Evolutionary conservation across 2,329 filamentous ascomycete genomes (phyloP).

Genomic region (Fusarium sp.): DNA sequence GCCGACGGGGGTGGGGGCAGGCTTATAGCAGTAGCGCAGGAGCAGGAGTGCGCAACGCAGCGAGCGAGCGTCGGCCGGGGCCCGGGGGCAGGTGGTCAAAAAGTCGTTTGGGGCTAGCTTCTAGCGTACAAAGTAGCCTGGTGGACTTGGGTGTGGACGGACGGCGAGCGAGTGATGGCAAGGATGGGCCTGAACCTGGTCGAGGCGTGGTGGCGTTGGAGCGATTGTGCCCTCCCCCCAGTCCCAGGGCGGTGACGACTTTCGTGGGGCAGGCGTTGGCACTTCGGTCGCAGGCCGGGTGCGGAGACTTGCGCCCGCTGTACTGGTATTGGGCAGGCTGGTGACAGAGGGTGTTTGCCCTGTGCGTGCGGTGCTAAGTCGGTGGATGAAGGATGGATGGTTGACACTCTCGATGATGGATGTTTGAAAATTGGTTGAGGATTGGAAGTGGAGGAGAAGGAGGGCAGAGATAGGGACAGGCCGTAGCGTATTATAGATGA

Average conservation of each 20-base stretch:
- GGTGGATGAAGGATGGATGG: neutral
- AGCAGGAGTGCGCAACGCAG: slow-evolving; percentile 7
- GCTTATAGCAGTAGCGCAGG: slow-evolving; percentile 43
- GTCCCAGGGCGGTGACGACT: slow-evolving; percentile 45
- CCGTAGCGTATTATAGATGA: neutral
- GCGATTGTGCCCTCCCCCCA: slow-evolving; percentile 30
- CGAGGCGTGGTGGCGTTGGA: slow-evolving; percentile 44
- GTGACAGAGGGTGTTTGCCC: slow-evolving; percentile 8
- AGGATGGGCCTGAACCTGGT: slow-evolving; percentile 40
- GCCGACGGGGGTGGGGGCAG: slow-evolving; percentile 43
- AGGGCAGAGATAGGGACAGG: neutral
- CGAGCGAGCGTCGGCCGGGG: slow-evolving; percentile 27
- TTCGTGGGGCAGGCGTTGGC: slow-evolving; percentile 44
- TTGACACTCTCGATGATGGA: slow-evolving; percentile 13
- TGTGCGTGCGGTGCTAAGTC: slow-evolving; percentile 6
- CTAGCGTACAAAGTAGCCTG: slow-evolving; percentile 36
- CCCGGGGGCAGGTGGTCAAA: slow-evolving; percentile 40
- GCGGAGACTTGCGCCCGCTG: slow-evolving; percentile 36
- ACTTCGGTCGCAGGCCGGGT: slow-evolving; percentile 38
- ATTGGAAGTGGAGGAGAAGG: neutral
- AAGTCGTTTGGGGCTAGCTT: slow-evolving; percentile 43
- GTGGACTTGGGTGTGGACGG: slow-evolving; percentile 27
- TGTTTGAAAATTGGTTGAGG: neutral
- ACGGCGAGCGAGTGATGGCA: slow-evolving; percentile 22
- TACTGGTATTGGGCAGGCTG: slow-evolving; percentile 21